Conservation (phyloP, 192 early-diverging fungal species). For the Coemansia aciculifera region DNA sequence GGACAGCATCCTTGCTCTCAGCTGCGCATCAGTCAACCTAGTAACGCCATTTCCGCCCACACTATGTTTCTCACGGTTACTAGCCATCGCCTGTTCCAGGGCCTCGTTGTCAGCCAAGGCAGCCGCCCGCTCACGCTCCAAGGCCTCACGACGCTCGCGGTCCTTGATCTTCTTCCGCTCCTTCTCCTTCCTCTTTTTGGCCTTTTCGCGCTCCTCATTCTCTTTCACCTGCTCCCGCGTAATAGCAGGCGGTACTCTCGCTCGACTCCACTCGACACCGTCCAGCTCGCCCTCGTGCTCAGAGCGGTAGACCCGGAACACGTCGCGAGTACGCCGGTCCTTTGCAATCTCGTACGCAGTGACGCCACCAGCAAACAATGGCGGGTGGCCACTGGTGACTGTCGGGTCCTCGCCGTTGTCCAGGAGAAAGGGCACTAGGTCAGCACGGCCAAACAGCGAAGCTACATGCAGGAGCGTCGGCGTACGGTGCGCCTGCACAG, state of each 20-base stretch:
- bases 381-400: constrained; percentile 33
- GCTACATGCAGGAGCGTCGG: constrained; percentile 81
- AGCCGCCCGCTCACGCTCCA: not conserved
- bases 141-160: constrained; percentile 5
- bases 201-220: constrained; percentile 16
- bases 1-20: constrained; percentile 22
- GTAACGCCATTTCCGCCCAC: not conserved
- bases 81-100: constrained; percentile 5
- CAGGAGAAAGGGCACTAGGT: constrained; percentile 67
- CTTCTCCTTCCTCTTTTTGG: constrained; percentile 19
- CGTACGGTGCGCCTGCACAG: constrained; percentile 37
- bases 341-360: constrained; percentile 35
- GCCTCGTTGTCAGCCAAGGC: constrained; percentile 13
- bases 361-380: constrained; percentile 28
- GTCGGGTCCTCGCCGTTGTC: constrained; percentile 80
- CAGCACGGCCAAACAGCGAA: constrained; percentile 57
- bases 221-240: constrained; percentile 23
- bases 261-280: constrained; percentile 42
- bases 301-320: constrained; percentile 28
- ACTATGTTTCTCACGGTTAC: not conserved
- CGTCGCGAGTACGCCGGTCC: constrained; percentile 31
- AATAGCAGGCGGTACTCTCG: constrained; percentile 32
- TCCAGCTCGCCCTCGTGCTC: constrained; percentile 32
- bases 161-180: constrained; percentile 18
- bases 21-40: constrained; percentile 16